Conservation (phyloP, 2,329 filamentous ascomycete genomes). For the Talaromyces sp. region DNA sequence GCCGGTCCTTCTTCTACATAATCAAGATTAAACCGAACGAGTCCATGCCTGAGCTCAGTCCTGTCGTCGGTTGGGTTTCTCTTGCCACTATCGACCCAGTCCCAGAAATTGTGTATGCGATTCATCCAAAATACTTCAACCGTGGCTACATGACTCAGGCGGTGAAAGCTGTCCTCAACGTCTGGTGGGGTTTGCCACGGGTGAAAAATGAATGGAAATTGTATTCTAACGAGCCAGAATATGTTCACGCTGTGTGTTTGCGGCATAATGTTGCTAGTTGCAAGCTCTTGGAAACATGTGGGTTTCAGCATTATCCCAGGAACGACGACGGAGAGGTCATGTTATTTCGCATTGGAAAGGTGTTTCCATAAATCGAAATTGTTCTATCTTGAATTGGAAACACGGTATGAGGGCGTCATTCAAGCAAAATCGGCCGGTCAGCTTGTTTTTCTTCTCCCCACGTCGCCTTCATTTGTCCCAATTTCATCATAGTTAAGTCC, state of each 20-base stretch:
- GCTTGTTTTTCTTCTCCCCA: too few relatives aligned
- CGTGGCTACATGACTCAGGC: background rate
- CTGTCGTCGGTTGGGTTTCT: background rate
- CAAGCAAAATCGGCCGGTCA: too few relatives aligned
- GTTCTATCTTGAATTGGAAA: background rate
- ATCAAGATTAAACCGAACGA: background rate
- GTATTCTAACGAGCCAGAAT: background rate
- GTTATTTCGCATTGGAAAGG: background rate
- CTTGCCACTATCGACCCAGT: background rate
- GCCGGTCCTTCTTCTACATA: background rate
- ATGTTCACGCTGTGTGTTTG: background rate
- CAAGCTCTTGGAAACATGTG: background rate
- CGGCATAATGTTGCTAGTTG: background rate
- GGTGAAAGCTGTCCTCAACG: background rate
- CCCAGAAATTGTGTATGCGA: background rate
- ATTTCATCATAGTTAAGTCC: too few relatives aligned
- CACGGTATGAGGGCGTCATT: background rate
- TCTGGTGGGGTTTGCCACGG: background rate
- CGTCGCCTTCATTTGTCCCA: too few relatives aligned
- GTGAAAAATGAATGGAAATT: background rate
- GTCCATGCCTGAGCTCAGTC: background rate
- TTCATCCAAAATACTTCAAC: background rate
- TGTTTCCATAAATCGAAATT: background rate
- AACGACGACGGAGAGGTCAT: background rate
- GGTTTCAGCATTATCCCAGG: background rate